These are phyloP conservation scores for Cryptosporidium sp. DNA, from an alignment of 169 alveolate species.

Conservation along the genomic window DNA sequence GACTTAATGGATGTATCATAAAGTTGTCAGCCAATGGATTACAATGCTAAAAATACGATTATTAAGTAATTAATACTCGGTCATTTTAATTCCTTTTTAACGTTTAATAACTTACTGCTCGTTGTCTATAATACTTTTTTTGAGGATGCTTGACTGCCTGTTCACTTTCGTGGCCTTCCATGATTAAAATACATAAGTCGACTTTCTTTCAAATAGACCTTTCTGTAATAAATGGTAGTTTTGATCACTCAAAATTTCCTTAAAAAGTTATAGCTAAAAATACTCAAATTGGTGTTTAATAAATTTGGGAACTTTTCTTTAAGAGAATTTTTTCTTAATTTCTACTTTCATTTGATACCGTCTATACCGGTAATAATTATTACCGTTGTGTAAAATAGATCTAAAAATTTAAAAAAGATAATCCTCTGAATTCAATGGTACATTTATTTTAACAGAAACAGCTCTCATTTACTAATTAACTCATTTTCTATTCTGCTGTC, in stretches of 20 bases:
- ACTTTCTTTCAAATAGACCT: background rate
- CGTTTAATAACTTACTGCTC: constrained; percentile 77
- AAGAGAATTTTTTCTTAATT: background rate
- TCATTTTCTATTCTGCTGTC: too few species aligned
- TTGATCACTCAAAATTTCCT: background rate
- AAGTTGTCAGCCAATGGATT: constrained; percentile 88
- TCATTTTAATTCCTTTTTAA: background rate
- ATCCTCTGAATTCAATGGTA: background rate
- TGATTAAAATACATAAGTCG: background rate
- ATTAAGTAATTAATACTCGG: too few species aligned
- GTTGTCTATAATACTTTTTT: constrained; percentile 78
- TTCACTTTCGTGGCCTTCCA: background rate
- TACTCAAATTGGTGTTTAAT: background rate
- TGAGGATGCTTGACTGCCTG: constrained; percentile 66
- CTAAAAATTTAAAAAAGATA: background rate
- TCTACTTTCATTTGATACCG: background rate
- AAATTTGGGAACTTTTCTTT: background rate
- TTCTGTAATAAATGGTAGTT: too few species aligned
- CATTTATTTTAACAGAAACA: too few species aligned
- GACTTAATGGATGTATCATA: constrained; percentile 84
- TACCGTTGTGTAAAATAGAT: constrained; percentile 15
- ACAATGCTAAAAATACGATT: constrained; percentile 80
- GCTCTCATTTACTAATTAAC: background rate
- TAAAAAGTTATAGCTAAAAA: too few species aligned
- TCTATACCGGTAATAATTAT: constrained; percentile 5